These are phyloP conservation scores for Stachybotrys echinatus DNA, from an alignment of 2,329 filamentous ascomycete genomes.

Conservation along the genomic window DNA sequence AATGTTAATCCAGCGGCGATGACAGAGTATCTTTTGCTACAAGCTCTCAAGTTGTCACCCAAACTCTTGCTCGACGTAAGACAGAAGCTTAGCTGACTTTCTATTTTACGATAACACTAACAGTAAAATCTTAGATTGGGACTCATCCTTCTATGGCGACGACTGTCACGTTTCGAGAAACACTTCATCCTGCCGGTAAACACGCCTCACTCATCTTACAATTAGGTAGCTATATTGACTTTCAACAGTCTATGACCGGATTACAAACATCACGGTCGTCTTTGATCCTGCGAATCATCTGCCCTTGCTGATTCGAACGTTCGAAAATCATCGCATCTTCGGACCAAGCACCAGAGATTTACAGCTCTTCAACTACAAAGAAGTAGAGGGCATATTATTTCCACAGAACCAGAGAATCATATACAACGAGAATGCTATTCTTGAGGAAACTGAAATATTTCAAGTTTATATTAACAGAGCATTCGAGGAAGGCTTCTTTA, in stretches of 20 bases:
- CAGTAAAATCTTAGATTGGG: background rate
- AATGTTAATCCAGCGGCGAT: constrained; percentile 2
- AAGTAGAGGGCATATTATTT: constrained; percentile 6
- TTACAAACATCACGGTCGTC: background rate
- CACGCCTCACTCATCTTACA: background rate
- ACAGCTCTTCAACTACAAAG: constrained; percentile 6
- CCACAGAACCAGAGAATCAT: constrained; percentile 3
- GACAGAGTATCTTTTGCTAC: constrained; percentile 3
- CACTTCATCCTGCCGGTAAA: background rate
- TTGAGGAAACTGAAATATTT: constrained; percentile 4
- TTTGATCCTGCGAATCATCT: constrained; percentile 1
- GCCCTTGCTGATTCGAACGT: constrained; percentile 5
- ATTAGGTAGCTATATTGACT: background rate
- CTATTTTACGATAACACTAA: background rate
- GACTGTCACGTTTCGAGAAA: background rate
- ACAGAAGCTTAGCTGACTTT: background rate
- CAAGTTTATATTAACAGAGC: background rate
- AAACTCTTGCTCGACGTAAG: constrained; percentile 3
- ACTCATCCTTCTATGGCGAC: background rate
- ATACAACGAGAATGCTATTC: constrained; percentile 3
- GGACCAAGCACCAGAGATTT: constrained; percentile 8
- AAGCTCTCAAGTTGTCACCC: constrained; percentile 7
- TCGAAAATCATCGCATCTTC: constrained; percentile 8
- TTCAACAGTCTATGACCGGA: background rate
- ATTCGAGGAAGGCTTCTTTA: constrained; percentile 1